These are phyloP conservation scores for Chaetomiaceae sp. DNA, from an alignment of 2,329 filamentous ascomycete genomes.

Conservation along the genomic window DNA sequence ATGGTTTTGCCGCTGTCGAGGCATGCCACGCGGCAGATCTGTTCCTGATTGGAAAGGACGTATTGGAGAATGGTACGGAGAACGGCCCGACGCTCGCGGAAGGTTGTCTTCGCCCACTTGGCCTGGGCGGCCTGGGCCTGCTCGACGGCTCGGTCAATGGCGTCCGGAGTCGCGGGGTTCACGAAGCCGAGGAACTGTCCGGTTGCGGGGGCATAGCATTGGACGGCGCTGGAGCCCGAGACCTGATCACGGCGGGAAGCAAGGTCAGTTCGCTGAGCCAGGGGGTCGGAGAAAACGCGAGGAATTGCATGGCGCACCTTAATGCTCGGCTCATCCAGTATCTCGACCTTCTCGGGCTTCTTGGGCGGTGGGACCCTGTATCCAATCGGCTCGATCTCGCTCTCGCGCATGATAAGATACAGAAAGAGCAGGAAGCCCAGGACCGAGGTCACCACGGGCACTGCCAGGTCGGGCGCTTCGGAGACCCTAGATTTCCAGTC, in stretches of 20 bases:
- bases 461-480: slow-evolving; percentile 8
- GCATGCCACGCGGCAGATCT: slow-evolving; percentile 79
- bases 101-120: slow-evolving; percentile 73
- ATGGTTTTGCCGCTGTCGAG: slow-evolving; percentile 95
- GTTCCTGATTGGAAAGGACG: slow-evolving; percentile 81
- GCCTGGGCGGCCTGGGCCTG: slow-evolving; percentile 70
- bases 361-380: slow-evolving; percentile 62
- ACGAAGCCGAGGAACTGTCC: slow-evolving; percentile 75
- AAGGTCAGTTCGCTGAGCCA: slow-evolving; percentile 12
- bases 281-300: background rate
- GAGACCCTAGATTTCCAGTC: slow-evolving; percentile 3
- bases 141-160: slow-evolving; percentile 73
- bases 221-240: slow-evolving; percentile 62
- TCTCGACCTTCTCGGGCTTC: slow-evolving; percentile 51
- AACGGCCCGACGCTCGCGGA: slow-evolving; percentile 71
- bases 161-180: slow-evolving; percentile 69
- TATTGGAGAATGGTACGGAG: slow-evolving; percentile 76
- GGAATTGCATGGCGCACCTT: slow-evolving; percentile 45
- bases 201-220: slow-evolving; percentile 86
- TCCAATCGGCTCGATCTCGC: slow-evolving; percentile 43
- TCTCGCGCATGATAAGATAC: slow-evolving; percentile 31
- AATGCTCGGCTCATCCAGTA: slow-evolving; percentile 56
- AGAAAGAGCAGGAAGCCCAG: slow-evolving; percentile 13
- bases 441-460: slow-evolving; percentile 17
- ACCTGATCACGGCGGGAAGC: slow-evolving; percentile 34